Conservation (phyloP, 176 grass and related monocot species). For the Raddia distichophylla region DNA sequence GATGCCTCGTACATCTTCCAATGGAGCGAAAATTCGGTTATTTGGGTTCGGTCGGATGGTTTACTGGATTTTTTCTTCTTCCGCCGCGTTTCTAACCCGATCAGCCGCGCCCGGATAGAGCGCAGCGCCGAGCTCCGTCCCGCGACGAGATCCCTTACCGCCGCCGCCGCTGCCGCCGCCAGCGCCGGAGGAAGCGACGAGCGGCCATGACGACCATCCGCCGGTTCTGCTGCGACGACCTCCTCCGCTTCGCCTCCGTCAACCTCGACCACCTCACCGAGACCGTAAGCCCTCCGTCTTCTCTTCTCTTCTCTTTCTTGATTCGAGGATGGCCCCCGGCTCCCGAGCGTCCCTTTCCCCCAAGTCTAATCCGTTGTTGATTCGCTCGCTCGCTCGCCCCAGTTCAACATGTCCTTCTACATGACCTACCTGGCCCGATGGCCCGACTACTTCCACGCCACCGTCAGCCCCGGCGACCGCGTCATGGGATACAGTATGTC, state of each 20-base stretch:
- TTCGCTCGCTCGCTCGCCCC: background rate
- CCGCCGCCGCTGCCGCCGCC: background rate
- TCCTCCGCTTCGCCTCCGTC: slow-evolving; percentile 81
- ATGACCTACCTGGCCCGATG: slow-evolving; percentile 99
- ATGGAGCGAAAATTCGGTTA: too few relatives aligned
- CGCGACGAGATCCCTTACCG: slow-evolving; percentile 23
- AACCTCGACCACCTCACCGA: slow-evolving; percentile 99
- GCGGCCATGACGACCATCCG: slow-evolving; percentile 86
- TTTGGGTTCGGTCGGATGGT: too few relatives aligned
- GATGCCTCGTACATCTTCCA: too few relatives aligned
- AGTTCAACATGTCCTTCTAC: slow-evolving; percentile 99
- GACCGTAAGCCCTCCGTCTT: slow-evolving; percentile 47
- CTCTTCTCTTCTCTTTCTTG: background rate
- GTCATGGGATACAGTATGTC: slow-evolving; percentile 97
- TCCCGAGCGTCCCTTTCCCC: background rate
- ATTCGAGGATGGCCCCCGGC: background rate
- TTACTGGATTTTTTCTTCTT: too few relatives aligned
- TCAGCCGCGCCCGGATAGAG: slow-evolving; percentile 3
- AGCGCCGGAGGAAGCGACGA: background rate
- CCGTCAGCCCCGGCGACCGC: slow-evolving; percentile 64
- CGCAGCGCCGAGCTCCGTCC: background rate
- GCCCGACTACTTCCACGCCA: slow-evolving; percentile 96
- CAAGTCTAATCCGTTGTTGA: background rate
- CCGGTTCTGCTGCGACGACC: slow-evolving; percentile 94
- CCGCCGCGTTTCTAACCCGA: too few relatives aligned